A percentile compares a stretch with the other conserved stretches of the same genome.
phyloP scores from a whole-genome alignment of 495 filamentous ascomycete species.

The Chlorociboria aeruginascens region DNA sequence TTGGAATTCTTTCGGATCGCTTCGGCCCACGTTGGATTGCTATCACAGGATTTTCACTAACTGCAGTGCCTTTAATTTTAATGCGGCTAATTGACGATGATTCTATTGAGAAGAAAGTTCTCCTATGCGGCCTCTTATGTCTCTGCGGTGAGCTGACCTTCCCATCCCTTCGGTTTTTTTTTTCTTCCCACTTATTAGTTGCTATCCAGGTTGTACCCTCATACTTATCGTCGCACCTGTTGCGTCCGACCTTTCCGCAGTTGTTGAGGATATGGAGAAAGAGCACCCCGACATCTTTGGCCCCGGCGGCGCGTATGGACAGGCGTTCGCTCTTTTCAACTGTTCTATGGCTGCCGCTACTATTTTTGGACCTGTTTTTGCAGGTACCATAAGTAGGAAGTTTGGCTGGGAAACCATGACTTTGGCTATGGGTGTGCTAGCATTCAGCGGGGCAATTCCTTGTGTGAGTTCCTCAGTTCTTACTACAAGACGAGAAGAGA shows the following conservation, averaged over 20 bases:
- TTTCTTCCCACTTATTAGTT: not conserved
- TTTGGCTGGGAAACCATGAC: not conserved
- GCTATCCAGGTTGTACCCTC: not conserved
- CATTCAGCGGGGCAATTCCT: not conserved
- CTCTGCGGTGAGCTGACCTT: too few species aligned
- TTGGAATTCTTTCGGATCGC: conserved; percentile 45
- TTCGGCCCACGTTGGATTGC: conserved; percentile 47
- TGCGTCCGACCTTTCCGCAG: conserved; percentile 49
- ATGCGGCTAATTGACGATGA: not conserved
- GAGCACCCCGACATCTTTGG: conserved; percentile 41
- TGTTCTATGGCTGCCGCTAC: conserved; percentile 46
- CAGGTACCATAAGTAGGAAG: not conserved
- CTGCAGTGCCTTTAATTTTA: not conserved
- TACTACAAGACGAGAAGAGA: too few species aligned
- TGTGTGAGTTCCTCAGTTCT: too few species aligned
- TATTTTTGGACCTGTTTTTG: conserved; percentile 21
- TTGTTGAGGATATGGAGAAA: conserved; percentile 42
- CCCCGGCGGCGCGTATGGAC: conserved; percentile 40
- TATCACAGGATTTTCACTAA: conserved; percentile 44
- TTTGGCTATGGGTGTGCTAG: not conserved
- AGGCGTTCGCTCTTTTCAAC: conserved; percentile 47
- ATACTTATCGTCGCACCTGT: conserved; percentile 42
- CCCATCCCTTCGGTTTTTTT: not conserved
- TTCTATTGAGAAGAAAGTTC: not conserved
- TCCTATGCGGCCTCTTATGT: too few species aligned